A percentile compares a stretch with the other conserved stretches of the same genome.
Evolutionary conservation across 176 grass and related monocot genomes (phyloP).

Genomic region (Phoenix dactylifera): DNA sequence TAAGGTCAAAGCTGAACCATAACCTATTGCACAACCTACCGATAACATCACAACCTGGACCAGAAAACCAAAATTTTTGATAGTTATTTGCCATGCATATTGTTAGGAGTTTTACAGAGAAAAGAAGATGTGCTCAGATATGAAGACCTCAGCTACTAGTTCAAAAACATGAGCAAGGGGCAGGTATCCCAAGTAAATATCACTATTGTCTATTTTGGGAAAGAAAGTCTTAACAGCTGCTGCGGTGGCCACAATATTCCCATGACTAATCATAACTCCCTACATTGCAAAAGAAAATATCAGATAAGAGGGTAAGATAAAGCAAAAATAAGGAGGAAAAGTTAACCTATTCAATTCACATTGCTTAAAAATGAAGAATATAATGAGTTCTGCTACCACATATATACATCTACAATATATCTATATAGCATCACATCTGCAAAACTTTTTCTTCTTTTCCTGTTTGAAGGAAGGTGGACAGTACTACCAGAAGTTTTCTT

Average conservation of each 20-base stretch:
- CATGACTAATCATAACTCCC: conserved; percentile 94
- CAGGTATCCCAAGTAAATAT: conserved; percentile 87
- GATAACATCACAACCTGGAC: conserved; percentile 61
- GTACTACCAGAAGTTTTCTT: too few relatives aligned
- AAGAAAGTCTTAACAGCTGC: conserved; percentile 89
- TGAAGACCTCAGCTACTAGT: conserved; percentile 71
- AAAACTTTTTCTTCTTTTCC: too few relatives aligned
- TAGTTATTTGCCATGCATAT: too few relatives aligned
- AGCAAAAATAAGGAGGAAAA: too few relatives aligned
- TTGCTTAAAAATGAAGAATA: too few relatives aligned
- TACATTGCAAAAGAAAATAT: conserved; percentile 30
- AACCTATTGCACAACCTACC: conserved; percentile 70
- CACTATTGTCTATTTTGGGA: conserved; percentile 60
- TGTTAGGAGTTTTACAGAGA: conserved; percentile 3
- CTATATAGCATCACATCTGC: too few relatives aligned
- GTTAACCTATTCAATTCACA: too few relatives aligned
- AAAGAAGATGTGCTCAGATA: neutral
- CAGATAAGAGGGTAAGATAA: too few relatives aligned
- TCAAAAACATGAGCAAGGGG: conserved; percentile 96
- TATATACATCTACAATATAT: too few relatives aligned
- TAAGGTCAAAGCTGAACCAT: conserved; percentile 81
- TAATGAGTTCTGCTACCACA: too few relatives aligned
- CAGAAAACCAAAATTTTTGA: neutral
- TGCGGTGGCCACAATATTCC: conserved; percentile 60
- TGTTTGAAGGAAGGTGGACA: too few relatives aligned